Evolutionary conservation across 371 early-diverging fungal genomes (phyloP), one percentile per base, ranked within the genome.

Genomic region (Batrachochytrium dendrobatidis): DNA sequence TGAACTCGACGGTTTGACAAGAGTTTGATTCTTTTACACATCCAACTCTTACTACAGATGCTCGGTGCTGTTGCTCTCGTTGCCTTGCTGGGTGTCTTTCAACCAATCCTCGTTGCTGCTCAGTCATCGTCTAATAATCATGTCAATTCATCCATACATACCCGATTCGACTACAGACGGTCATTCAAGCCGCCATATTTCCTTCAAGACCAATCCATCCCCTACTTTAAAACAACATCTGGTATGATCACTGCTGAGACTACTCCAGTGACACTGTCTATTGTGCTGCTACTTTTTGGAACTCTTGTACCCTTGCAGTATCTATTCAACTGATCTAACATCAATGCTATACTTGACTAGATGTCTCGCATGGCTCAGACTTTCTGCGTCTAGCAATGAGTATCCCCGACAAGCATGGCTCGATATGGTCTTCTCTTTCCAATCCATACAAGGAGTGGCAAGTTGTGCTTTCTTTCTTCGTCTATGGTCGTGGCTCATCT

Each of bases 361-460:
- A 81, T 67, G 66, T 83, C 22, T 67, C 84, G 56, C 60, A 70
- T 18, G 71, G 83, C 3, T 54, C 61, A 0, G 81, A 88, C 31
- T 82, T 76, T 63, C 76, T 91, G 50, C 85, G 90, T 5, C 71
- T 91, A 17, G 73, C 86, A 8, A 77, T 86, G 0, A 83, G 84
- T 50, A 76, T 89, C 7, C 84, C 86, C 2, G 75, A 80, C 17
- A 63, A 72, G 5, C 60, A 72, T 24, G 92, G 92, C 8, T 67
- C 80, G 26, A 76, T 90, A 18, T 92, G 89, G 89, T 66, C 86
- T 1, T 73, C 74, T 17, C 59, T 63, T 0, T 76, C 84, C 0
- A 90, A 90, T 59, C 70, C 75, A 3, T 73, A 89, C 72, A 75
- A 77, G 55, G 85, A 87, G 51, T 92, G 90, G 90, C 80, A 86